Evolutionary conservation across 73 alveolate genomes (phyloP).

Genomic region (Tetrahymena malaccensis): DNA sequence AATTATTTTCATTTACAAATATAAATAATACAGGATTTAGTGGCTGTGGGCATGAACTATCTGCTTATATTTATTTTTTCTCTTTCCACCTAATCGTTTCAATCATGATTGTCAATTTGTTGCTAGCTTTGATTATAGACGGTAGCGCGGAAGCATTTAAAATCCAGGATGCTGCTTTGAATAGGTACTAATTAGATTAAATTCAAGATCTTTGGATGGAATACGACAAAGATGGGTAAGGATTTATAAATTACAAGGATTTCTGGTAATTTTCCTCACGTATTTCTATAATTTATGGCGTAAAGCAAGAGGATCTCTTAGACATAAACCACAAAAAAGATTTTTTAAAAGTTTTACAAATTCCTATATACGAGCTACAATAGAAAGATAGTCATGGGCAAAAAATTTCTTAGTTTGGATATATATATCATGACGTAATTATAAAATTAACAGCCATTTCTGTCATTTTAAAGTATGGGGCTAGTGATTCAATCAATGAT

Average conservation of each 20-base stretch:
- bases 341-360: constrained; percentile 21
- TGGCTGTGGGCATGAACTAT: constrained; percentile 29
- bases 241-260: constrained; percentile 21
- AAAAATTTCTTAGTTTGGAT: neutral
- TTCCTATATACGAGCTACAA: constrained; percentile 25
- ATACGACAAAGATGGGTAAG: constrained; percentile 35
- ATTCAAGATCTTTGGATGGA: constrained; percentile 22
- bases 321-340: constrained; percentile 35
- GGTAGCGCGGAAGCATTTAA: constrained; percentile 38
- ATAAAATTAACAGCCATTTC: constrained; percentile 22
- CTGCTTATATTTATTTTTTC: constrained; percentile 11
- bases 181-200: constrained; percentile 33
- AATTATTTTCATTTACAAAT: too few species aligned
- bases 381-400: neutral
- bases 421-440: constrained; percentile 32
- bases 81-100: constrained; percentile 35
- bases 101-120: constrained; percentile 16
- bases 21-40: neutral
- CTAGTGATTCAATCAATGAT: neutral
- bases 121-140: constrained; percentile 20
- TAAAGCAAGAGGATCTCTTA: constrained; percentile 22
- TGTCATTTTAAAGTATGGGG: constrained; percentile 36
- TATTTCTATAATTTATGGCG: constrained; percentile 34
- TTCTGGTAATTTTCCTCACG: constrained; percentile 40
- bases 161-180: constrained; percentile 24